Evolutionary conservation across 345 rosid genomes (phyloP), one percentile per base, ranked within the genome.

Genomic region (Lagerstroemia speciosa): DNA sequence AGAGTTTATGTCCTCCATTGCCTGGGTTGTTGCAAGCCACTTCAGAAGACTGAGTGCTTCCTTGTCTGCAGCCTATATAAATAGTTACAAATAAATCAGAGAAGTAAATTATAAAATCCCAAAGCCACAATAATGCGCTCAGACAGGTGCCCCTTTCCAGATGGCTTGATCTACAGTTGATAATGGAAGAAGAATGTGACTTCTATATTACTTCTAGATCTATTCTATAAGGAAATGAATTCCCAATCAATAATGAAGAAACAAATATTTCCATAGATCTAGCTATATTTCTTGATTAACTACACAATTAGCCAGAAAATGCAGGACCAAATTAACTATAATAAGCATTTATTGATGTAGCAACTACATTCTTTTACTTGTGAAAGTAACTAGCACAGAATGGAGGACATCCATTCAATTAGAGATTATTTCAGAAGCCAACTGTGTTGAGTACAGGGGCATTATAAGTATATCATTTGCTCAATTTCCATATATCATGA

Each of bases 21-120:
- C 95, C 76, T 94, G 97, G 57, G 95, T 84, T 78, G 88, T 78
- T 68, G 97, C 95, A 73, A 94, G 85, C 99, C 99, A 94, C 79
- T 80, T 89, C 66, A 91, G 79, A 73, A 94, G 90, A 45, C 72
- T 85, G 72, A 91, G 78, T 65, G 89, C 91, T 85, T 94, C 99
- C 26, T 71, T 68, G 76, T 85, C 97, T 76, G 78, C 67, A 69
- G 74, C 82, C 92, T 85, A 81, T 64, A 73, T 16, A 76, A 24
- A 36, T 74, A 32, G 37, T 50, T 12, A n/a, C 27, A 20, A 69
- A 74, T 40, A 52, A 50, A 33, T 58, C 7, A 72, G 40, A 48
- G 4, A 14, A 32, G 36, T 57, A 27, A 24, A 58, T 30, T 6
- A 58, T 53, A 27, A 8, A 27, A 26, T 14, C 29, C 0, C 16